phyloP scores from a whole-genome alignment of 306 rosid genomes.

The Hippophae gyantsensis region DNA sequence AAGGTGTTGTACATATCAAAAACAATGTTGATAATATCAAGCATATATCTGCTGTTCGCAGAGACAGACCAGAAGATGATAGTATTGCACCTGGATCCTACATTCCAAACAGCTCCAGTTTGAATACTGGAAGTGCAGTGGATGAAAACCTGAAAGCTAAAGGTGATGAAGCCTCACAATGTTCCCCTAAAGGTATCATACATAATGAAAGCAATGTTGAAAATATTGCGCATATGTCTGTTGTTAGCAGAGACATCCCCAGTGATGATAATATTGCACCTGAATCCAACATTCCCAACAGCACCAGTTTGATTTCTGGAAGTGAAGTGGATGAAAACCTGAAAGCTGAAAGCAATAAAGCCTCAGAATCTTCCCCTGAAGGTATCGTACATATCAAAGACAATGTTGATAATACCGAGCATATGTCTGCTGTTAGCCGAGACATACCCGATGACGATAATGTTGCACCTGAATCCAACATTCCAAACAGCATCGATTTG shows the following conservation, averaged over 20 bases:
- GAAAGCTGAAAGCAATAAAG: conserved; percentile 18
- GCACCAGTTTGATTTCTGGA: conserved; percentile 7
- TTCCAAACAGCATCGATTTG: conserved; percentile 3
- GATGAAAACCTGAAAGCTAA: conserved; percentile 8
- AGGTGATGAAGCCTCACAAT: conserved; percentile 7
- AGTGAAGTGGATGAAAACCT: conserved; percentile 7
- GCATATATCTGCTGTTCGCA: conserved; percentile 16
- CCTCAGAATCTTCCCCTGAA: conserved; percentile 26
- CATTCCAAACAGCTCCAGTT: conserved; percentile 1
- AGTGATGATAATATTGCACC: conserved; percentile 15
- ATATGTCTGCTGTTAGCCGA: conserved; percentile 20
- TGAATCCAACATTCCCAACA: conserved; percentile 13
- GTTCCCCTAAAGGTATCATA: conserved; percentile 25
- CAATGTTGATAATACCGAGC: conserved; percentile 9
- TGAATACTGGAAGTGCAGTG: conserved; percentile 12
- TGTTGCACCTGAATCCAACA: conserved; percentile 15
- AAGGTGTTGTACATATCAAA: not conserved
- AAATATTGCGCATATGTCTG: conserved; percentile 17
- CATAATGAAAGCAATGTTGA: not conserved
- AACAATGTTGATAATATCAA: conserved; percentile 10
- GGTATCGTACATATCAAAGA: conserved; percentile 11
- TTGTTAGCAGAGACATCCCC: conserved; percentile 16
- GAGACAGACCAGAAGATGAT: conserved; percentile 8
- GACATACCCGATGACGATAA: conserved; percentile 13
- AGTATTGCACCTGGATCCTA: conserved; percentile 17